A percentile compares a stretch with the other conserved stretches of the same genome.
phyloP scores from a whole-genome alignment of 345 rosid genomes.

The Corymbia maculata region DNA sequence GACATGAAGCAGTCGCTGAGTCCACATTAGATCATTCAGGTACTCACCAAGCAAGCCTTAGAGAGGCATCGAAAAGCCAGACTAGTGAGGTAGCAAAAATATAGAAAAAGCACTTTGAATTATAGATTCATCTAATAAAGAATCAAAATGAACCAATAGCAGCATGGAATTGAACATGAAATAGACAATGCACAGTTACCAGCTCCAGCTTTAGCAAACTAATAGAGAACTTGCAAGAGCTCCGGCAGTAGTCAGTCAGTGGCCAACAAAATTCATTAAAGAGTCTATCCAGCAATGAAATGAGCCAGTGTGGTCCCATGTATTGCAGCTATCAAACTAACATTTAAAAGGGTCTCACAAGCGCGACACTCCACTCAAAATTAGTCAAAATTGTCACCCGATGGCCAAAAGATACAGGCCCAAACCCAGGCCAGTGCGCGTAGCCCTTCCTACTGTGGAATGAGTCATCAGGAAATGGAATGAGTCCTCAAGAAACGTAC shows the following conservation, averaged over 20 bases:
- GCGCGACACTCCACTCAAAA: neutral
- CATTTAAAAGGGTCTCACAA: neutral
- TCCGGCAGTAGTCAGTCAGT: neutral
- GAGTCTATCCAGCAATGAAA: neutral
- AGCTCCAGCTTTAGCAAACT: neutral
- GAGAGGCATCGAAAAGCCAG: neutral
- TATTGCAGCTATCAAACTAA: neutral
- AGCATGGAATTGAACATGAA: neutral
- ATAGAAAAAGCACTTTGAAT: neutral
- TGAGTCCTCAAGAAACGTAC: conserved; percentile 43
- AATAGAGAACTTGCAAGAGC: neutral
- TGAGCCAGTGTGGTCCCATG: neutral
- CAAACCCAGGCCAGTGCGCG: neutral
- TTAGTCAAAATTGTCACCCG: neutral
- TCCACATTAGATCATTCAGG: neutral
- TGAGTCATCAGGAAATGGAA: neutral
- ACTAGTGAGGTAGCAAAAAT: neutral
- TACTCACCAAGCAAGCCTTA: neutral
- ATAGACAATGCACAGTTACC: neutral
- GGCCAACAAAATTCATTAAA: neutral
- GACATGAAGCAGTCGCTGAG: neutral
- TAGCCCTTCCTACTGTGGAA: neutral
- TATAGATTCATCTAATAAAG: neutral
- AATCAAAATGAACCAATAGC: neutral
- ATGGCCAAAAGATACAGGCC: neutral